Evolutionary conservation across 2,329 filamentous ascomycete species (phyloP).

Genomic region (Cercospora sp.): DNA sequence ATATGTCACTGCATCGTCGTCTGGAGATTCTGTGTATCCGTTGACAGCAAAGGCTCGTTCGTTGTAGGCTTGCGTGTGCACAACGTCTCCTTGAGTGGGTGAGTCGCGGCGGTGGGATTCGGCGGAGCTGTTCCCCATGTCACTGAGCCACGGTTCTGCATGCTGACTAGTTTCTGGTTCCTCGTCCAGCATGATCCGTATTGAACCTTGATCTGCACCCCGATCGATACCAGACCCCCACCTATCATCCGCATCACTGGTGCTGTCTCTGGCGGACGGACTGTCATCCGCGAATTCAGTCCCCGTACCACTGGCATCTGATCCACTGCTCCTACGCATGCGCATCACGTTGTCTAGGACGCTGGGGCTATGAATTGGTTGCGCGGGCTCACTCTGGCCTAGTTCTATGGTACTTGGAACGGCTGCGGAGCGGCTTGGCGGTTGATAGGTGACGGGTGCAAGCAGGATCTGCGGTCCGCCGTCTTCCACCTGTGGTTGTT

Average conservation of each 20-base stretch:
- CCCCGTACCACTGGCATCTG: conserved; percentile 32
- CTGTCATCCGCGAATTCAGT: conserved; percentile 39
- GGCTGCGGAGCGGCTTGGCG: conserved; percentile 15
- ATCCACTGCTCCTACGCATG: conserved; percentile 37
- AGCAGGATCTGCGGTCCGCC: conserved; percentile 26
- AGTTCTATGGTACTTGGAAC: conserved; percentile 20
- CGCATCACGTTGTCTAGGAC: conserved; percentile 38
- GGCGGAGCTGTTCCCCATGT: conserved; percentile 23
- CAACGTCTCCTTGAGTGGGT: conserved; percentile 19
- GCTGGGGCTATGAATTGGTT: conserved; percentile 30
- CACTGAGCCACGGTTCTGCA: conserved; percentile 27
- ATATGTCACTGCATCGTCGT: conserved; percentile 20
- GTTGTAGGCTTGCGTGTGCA: conserved; percentile 27
- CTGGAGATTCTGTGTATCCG: conserved; percentile 30
- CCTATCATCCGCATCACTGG: conserved; percentile 30
- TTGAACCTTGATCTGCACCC: conserved; percentile 36
- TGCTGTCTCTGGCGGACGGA: conserved; percentile 29
- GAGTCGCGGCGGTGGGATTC: conserved; percentile 15
- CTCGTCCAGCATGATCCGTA: conserved; percentile 40
- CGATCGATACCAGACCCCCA: conserved; percentile 31
- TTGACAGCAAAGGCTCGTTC: conserved; percentile 29
- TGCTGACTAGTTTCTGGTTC: conserved; percentile 26
- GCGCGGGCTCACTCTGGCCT: conserved; percentile 16
- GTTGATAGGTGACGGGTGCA: conserved; percentile 31
- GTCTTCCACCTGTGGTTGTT: conserved; percentile 11